Conservation (phyloP, 768 basidiomycete species). For the Termitomyces sp. region DNA sequence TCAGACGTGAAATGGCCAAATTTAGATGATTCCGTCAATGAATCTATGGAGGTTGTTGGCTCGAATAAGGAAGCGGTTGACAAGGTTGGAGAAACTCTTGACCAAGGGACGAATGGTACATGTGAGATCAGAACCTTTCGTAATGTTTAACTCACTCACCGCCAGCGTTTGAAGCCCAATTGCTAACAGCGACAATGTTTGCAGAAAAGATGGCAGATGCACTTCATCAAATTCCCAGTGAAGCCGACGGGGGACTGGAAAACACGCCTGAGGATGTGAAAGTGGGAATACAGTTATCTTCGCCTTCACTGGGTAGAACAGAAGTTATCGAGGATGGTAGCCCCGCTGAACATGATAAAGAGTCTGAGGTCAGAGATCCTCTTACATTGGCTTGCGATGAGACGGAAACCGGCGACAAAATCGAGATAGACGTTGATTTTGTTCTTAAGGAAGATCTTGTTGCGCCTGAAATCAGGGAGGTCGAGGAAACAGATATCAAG, state of each 20-base stretch:
- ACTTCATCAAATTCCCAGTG: not conserved
- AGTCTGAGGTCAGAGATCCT: not conserved
- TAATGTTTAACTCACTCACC: not conserved
- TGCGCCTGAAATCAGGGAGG: not conserved
- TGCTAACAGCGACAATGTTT: not conserved
- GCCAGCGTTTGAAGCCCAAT: not conserved
- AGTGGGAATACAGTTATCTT: not conserved
- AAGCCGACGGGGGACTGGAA: not conserved
- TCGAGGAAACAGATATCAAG: not conserved
- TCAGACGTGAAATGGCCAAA: too few species aligned
- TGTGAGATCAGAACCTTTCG: not conserved
- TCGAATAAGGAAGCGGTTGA: not conserved
- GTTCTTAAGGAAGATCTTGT: not conserved
- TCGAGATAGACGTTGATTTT: not conserved
- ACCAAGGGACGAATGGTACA: not conserved
- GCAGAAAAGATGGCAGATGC: not conserved
- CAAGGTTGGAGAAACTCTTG: not conserved
- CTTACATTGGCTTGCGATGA: not conserved
- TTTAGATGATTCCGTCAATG: not conserved
- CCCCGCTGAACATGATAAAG: not conserved
- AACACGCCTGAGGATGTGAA: not conserved
- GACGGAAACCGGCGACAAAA: not conserved
- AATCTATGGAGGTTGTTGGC: not conserved
- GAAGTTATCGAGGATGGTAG: not conserved
- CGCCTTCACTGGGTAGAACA: not conserved